Conservation (phyloP, 2,329 filamentous ascomycete genomes). For the Elsinoe australis region DNA sequence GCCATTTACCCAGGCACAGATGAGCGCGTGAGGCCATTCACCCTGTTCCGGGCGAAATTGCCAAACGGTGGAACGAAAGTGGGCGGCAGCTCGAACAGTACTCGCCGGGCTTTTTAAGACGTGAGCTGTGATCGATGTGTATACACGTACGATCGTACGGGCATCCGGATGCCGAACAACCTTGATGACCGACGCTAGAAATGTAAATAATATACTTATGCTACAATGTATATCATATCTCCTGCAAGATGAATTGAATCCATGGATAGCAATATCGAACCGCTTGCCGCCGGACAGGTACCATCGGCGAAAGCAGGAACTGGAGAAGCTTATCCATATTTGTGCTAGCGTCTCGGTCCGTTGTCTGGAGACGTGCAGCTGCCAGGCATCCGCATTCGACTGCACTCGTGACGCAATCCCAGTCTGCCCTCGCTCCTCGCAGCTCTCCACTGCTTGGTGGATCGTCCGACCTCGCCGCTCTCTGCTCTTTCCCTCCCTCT, state of each 20-base stretch:
- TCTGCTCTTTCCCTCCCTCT: constrained; percentile 7
- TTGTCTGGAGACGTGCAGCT: neutral
- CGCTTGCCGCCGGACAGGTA: too few relatives aligned
- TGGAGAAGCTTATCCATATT: constrained; percentile 1
- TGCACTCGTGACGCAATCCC: constrained; percentile 9
- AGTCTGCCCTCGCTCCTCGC: constrained; percentile 2
- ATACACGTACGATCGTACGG: too few relatives aligned
- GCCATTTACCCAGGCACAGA: constrained; percentile 38
- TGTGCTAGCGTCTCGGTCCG: constrained; percentile 2
- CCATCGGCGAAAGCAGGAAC: constrained; percentile 4
- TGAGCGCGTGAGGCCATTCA: constrained; percentile 37
- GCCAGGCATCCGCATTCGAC: neutral
- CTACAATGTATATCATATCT: too few relatives aligned
- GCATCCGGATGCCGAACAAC: too few relatives aligned
- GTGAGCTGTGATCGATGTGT: neutral
- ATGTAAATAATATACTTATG: too few relatives aligned
- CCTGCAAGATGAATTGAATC: too few relatives aligned
- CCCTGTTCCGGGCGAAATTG: constrained; percentile 36
- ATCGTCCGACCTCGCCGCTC: constrained; percentile 14
- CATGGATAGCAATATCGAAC: too few relatives aligned
- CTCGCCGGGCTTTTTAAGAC: neutral
- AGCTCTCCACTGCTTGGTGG: constrained; percentile 11
- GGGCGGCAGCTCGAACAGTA: neutral
- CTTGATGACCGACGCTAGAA: too few relatives aligned
- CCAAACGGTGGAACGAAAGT: constrained; percentile 38